Conservation (phyloP, 2,329 filamentous ascomycete genomes). For the Botrytis porri region DNA sequence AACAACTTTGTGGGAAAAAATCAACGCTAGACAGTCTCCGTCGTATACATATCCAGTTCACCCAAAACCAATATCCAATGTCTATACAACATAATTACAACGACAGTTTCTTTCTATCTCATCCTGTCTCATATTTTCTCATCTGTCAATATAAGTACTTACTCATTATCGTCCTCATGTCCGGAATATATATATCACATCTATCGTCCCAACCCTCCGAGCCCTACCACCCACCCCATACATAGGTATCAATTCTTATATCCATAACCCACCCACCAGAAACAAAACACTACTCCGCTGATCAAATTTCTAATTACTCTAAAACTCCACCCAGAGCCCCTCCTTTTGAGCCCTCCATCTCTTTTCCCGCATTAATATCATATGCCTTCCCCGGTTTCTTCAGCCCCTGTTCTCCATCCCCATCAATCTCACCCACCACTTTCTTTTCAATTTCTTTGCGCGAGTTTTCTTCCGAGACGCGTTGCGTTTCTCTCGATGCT, state of each 20-base stretch:
- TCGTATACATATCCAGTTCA: neutral
- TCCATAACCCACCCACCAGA: slow-evolving; percentile 13
- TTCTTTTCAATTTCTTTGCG: slow-evolving; percentile 24
- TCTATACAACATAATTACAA: neutral
- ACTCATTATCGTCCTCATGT: neutral
- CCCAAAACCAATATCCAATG: neutral
- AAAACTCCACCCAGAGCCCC: neutral
- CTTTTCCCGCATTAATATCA: slow-evolving; percentile 1
- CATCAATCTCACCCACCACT: slow-evolving; percentile 38
- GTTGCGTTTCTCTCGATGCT: neutral
- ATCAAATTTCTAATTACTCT: neutral
- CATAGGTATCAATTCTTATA: neutral
- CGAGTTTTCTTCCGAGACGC: neutral
- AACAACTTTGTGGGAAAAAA: neutral
- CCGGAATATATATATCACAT: neutral
- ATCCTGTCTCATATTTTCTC: neutral
- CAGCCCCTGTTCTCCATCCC: slow-evolving; percentile 40
- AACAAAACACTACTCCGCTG: slow-evolving; percentile 12
- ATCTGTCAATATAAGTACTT: neutral
- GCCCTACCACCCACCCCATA: neutral
- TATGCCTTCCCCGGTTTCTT: neutral
- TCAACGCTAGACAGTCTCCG: neutral
- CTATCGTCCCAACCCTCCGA: neutral
- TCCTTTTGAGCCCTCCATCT: neutral
- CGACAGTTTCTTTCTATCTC: neutral